Evolutionary conservation across 129 eudicot species (phyloP), one percentile per base, ranked within the genome.

Genomic region (Artemisia argyi): DNA sequence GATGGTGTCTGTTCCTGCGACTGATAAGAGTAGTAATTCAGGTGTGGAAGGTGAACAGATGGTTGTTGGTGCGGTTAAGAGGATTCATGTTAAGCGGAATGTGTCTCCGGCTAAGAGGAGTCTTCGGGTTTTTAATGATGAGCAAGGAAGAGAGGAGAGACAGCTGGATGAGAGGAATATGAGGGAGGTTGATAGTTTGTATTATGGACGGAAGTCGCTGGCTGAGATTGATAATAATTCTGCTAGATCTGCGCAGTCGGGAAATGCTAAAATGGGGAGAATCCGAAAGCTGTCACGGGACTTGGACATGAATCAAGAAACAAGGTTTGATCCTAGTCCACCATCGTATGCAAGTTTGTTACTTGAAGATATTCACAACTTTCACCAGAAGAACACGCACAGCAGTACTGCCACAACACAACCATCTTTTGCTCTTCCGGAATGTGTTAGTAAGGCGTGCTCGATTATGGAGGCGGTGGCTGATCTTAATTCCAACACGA

Each of bases 1-100:
- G 73, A 82, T 95, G 99, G 90, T 95, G 8, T 91, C 99, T 0
- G 96, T 95, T n/a, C 99, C 99, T 5, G 96, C 99, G 5, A 94
- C 98, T 18, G 83, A 80, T 46, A 90, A 87, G 82, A 81, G 87
- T 18, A 69, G 49, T 71, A 79, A 66, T 78, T 88, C 68, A 3
- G 80, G 76, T 24, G 26, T 24, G 26, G 26, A 24, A 24, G 26
- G 26, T 12, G 77, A 26, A 39, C 35, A 60, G 58, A 74, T 11
- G 30, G 53, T 7, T 17, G 65, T 17, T 44, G 54, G 72, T 49
- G 74, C 75, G 12, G 83, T 83, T 15, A 85, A 83, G 76, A 85
- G 97, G 83, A 84, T 83, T 70, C 87, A 82, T 54, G 97, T 90
- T 78, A 91, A 85, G 91, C 82, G 97, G 59, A 91, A 87, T 78